Percentiles rank a stretch among this genome's conserved stretches.
These are phyloP conservation scores for Ganoderma multipileum DNA, from an alignment of 1,284 basidiomycete species.

Conservation along the genomic window DNA sequence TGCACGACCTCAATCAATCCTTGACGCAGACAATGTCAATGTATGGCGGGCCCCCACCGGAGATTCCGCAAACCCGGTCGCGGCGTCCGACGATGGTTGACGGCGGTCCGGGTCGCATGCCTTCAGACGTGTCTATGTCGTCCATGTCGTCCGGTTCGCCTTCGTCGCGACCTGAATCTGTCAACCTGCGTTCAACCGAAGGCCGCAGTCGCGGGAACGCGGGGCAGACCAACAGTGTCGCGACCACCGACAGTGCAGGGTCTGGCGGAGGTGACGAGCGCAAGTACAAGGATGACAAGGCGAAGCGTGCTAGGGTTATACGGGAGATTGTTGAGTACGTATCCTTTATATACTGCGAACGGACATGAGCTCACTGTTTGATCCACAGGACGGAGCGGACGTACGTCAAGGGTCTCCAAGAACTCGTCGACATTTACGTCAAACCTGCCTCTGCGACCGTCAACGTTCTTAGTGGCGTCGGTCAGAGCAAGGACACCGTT, in stretches of 20 bases:
- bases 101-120: conserved; percentile 50
- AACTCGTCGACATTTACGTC: conserved; percentile 96
- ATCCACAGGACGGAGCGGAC: conserved; percentile 86
- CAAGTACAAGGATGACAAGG: conserved; percentile 88
- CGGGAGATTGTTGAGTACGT: conserved; percentile 88
- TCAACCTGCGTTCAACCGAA: conserved; percentile 68
- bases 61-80: conserved; percentile 49
- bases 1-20: conserved; percentile 84
- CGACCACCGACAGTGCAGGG: conserved; percentile 73
- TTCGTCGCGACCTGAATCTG: conserved; percentile 42
- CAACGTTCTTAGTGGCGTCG: conserved; percentile 70
- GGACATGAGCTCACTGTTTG: conserved; percentile 23
- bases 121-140: conserved; percentile 48
- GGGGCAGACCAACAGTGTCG: conserved; percentile 73
- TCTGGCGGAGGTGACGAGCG: conserved; percentile 69
- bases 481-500: conserved; percentile 82
- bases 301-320: conserved; percentile 80
- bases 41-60: conserved; percentile 43
- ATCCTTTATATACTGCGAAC: conserved; percentile 14
- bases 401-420: conserved; percentile 92
- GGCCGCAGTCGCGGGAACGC: conserved; percentile 62
- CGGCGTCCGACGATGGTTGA: conserved; percentile 71
- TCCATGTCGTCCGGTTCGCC: conserved; percentile 35
- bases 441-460: conserved; percentile 81
- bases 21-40: conserved; percentile 61